Conservation (phyloP, 2,329 filamentous ascomycete species). For the Stromatinia cepivora region DNA sequence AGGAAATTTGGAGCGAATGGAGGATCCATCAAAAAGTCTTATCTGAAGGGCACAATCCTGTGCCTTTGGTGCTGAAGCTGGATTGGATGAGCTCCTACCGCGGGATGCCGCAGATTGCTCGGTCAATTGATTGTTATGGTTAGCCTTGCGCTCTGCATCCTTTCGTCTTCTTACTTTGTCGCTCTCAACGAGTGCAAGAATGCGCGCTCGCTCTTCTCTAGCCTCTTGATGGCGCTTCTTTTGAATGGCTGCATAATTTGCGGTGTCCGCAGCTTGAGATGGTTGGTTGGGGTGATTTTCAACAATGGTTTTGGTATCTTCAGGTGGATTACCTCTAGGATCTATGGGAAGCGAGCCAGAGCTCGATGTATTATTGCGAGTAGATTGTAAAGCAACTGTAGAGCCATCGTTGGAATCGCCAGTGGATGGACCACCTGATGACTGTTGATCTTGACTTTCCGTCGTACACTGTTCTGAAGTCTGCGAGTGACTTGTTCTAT, state of each 20-base stretch:
- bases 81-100: constrained; percentile 18
- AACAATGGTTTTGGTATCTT: not conserved
- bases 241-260: constrained; percentile 54
- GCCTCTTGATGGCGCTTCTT: constrained; percentile 64
- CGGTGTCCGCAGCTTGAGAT: constrained; percentile 41
- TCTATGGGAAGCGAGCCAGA: not conserved
- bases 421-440: not conserved
- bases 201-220: constrained; percentile 66
- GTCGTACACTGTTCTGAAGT: constrained; percentile 5
- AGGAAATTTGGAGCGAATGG: constrained; percentile 71
- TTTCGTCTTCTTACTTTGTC: constrained; percentile 69
- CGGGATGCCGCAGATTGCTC: not conserved
- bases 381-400: not conserved
- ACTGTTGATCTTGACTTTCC: not conserved
- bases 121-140: constrained; percentile 31
- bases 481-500: not conserved
- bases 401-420: not conserved
- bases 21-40: constrained; percentile 80
- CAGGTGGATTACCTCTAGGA: not conserved
- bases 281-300: not conserved
- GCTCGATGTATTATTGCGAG: not conserved
- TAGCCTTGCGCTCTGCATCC: constrained; percentile 52
- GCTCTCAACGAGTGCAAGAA: constrained; percentile 73
- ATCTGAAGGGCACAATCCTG: constrained; percentile 67
- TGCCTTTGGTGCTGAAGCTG: constrained; percentile 24